Evolutionary conservation across 2,329 filamentous ascomycete genomes (phyloP), one percentile per base, ranked within the genome.

Genomic region (Diaporthe ampelina): DNA sequence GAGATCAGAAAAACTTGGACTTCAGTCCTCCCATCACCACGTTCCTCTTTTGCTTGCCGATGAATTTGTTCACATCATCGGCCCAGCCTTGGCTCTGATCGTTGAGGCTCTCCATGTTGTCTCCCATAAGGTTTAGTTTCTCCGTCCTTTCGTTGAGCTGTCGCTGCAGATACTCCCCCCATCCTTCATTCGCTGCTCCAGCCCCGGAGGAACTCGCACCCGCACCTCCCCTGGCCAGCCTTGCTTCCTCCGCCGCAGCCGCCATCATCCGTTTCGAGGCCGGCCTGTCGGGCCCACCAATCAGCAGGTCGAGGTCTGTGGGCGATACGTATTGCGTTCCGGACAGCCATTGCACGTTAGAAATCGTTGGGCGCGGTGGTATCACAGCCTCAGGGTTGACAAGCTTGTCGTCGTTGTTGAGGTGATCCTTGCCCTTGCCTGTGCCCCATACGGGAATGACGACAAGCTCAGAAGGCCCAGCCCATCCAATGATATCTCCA

Each of bases 271-370:
- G 91, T 84, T 97, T 97, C 75, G 94, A 97, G 1, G 95, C 93
- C 4, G 96, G 97, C 3, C 97, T 91, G 79, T 97, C 93, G 1
- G 95, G 92, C 0, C 96, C 96, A 68, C 96, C 95, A 75, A 99
- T 97, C 1, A 99, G 86, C 2, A 98, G 84, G 80, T 98, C 97
- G 80, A 99, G 91, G 79, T 99, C 97, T 2, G 92, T 88, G 0
- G 94, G 93, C 1, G 94, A 95, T 59, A 99, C 90, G 79, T 97
- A 94, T 83, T 98, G 96, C 1, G 96, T 98, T 5, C 97, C 97
- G 0, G 95, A 94, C 70, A 99, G 95, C 97, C 97, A 99, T 84
- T 98, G 95, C 50, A 99, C 84, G 79, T 97, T 98, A 26, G 94
- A 97, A 75, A 99, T 99, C 0, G 95, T 98, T 0, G 97, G 97